Evolutionary conservation across 768 basidiomycete species (phyloP).

Genomic region (Mycena crocata): DNA sequence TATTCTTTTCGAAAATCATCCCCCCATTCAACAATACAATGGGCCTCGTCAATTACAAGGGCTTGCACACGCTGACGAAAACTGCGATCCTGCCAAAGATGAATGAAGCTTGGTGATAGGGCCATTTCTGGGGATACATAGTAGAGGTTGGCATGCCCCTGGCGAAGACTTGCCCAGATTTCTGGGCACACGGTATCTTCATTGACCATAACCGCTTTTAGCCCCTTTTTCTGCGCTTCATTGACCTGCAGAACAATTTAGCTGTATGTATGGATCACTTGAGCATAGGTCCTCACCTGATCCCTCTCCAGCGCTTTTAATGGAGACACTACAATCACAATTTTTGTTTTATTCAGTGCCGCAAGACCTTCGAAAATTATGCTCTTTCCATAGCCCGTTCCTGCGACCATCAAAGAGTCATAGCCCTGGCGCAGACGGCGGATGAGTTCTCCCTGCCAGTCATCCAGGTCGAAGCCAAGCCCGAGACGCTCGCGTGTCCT

Average conservation of each 20-base stretch:
- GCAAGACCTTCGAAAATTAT: constrained; percentile 31
- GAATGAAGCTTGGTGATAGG: constrained; percentile 7
- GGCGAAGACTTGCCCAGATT: constrained; percentile 2
- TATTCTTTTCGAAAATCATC: constrained; percentile 10
- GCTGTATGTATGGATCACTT: not conserved
- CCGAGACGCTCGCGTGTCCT: constrained; percentile 1
- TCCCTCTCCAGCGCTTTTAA: constrained; percentile 35
- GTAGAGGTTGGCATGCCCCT: constrained; percentile 11
- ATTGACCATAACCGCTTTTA: constrained; percentile 26
- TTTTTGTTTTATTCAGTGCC: constrained; percentile 13
- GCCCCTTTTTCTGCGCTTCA: constrained; percentile 26
- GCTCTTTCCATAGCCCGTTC: constrained; percentile 34
- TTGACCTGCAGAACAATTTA: constrained; percentile 14
- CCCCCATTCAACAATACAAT: not conserved
- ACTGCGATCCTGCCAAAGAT: constrained; percentile 4
- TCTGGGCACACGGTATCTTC: constrained; percentile 23
- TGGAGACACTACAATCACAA: constrained; percentile 32
- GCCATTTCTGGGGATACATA: constrained; percentile 14
- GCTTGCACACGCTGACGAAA: constrained; percentile 1
- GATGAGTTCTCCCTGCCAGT: constrained; percentile 5
- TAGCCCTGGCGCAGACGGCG: constrained; percentile 1
- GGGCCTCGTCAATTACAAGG: constrained; percentile 1
- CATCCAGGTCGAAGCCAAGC: constrained; percentile 7
- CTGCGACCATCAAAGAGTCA: constrained; percentile 18
- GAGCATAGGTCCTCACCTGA: constrained; percentile 17